Evolutionary conservation across 2,329 filamentous ascomycete genomes (phyloP), one percentile per base, ranked within the genome.

Genomic region (Colletotrichum plurivorum): DNA sequence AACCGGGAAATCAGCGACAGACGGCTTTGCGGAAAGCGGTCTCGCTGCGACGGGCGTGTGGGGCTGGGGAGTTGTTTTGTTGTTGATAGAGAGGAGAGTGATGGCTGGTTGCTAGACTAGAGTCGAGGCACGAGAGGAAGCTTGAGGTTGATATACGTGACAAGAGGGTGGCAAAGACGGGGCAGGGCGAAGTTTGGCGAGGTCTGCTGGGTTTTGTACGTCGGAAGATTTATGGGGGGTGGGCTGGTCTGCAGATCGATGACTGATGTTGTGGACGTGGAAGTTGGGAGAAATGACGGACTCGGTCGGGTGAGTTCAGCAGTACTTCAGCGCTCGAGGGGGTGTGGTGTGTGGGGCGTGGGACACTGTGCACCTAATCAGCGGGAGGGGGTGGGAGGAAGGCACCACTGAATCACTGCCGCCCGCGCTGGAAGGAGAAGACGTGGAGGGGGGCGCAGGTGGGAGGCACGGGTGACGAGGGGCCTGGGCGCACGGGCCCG

Each of bases 1-100:
- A 74, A 77, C 75, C 73, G 73, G 70, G 74, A 76, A 75, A 77
- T 79, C 76, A 86, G 85, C 85, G 85, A 87, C 84, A 80, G 85
- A 87, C 84, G 78, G 81, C 80, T 82, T 36, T 71, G 78, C 77
- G 75, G 41, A 76, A 79, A 81, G 79, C 55, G 62, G 81, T 79
- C 85, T 87, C 84, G 85, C 84, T 85, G 75, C 39, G 18, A 48
- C 46, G 53, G 20, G 52, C 41, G 63, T 59, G 31, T 48, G 41
- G 18, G 53, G 5, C 1, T 53, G 13, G 46, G 2, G 2, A 9
- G 22, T 22, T 8, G 12, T 27, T 20, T 48, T 51, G 63, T 22
- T 59, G 57, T 39, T 51, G 59, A 18, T 20, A 36, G 31, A 36
- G 51, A 4, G 7, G 20, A 22, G 20, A 36, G 12, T 31, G n/a